These are phyloP conservation scores for Bisporella sp. DNA, from an alignment of 2,329 filamentous ascomycete genomes.

Conservation along the genomic window DNA sequence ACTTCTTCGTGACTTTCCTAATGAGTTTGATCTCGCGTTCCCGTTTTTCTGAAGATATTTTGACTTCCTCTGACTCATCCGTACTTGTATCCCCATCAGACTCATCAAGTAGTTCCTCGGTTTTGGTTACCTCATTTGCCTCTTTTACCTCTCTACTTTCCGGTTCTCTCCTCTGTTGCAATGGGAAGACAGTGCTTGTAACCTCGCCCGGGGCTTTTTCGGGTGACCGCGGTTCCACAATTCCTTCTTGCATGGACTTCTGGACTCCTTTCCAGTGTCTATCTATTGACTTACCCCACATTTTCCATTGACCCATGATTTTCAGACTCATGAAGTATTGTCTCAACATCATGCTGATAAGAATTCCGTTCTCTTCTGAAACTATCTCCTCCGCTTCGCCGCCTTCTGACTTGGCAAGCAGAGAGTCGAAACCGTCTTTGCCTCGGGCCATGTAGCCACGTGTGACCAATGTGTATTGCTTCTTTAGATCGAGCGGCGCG, in stretches of 20 bases:
- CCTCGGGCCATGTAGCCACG: conserved; percentile 10
- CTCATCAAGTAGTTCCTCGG: background rate
- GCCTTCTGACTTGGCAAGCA: conserved; percentile 6
- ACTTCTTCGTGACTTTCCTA: conserved; percentile 10
- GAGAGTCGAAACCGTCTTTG: conserved; percentile 8
- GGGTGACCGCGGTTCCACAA: background rate
- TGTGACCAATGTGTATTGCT: conserved; percentile 6
- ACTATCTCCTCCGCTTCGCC: conserved; percentile 9
- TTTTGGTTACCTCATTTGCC: background rate
- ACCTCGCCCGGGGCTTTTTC: background rate
- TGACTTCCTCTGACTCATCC: background rate
- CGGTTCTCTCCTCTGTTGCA: background rate
- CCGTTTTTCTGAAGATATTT: background rate
- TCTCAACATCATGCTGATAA: conserved; percentile 11
- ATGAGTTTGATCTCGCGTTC: conserved; percentile 7
- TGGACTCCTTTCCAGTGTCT: conserved; percentile 11
- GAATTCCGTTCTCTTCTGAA: conserved; percentile 8
- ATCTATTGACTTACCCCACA: conserved; percentile 9
- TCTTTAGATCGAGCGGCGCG: conserved; percentile 3
- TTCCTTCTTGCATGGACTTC: conserved; percentile 2
- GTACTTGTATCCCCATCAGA: background rate
- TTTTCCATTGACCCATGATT: conserved; percentile 8
- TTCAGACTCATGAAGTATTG: conserved; percentile 12
- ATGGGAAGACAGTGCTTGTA: background rate
- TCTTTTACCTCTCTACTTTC: background rate